These are phyloP conservation scores for Azolla pinnata DNA, from an alignment of 75 land plant genomes.

Conservation along the genomic window DNA sequence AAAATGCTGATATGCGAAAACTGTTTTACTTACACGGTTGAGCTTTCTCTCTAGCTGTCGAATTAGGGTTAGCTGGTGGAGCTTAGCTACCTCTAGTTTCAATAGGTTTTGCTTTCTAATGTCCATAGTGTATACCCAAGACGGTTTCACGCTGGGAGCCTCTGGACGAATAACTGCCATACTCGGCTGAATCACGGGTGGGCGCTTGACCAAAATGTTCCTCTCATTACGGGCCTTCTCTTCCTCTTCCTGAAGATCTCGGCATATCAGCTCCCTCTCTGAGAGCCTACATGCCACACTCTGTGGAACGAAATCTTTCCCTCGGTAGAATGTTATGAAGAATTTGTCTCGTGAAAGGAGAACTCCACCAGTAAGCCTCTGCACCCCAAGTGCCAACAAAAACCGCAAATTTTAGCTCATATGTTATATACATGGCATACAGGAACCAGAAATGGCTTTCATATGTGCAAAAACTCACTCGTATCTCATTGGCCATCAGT, in stretches of 20 bases:
- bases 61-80: conserved; percentile 40
- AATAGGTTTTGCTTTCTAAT: conserved; percentile 35
- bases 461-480: too few relatives aligned
- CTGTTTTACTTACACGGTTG: conserved; percentile 37
- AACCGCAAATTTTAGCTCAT: background rate
- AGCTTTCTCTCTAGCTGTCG: conserved; percentile 58
- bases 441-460: too few relatives aligned
- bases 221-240: conserved; percentile 50
- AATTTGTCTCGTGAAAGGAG: conserved; percentile 87
- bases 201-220: conserved; percentile 22
- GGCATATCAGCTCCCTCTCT: conserved; percentile 66
- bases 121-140: conserved; percentile 55
- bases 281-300: conserved; percentile 55
- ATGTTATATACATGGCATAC: too few relatives aligned
- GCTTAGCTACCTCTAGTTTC: conserved; percentile 40
- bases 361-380: conserved; percentile 81
- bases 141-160: conserved; percentile 56
- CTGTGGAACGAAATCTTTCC: conserved; percentile 78
- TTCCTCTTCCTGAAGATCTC: conserved; percentile 73
- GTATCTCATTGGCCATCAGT: conserved; percentile 90
- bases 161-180: conserved; percentile 61
- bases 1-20: background rate
- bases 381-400: conserved; percentile 11
- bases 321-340: conserved; percentile 72
- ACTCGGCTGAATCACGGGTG: conserved; percentile 17